Conservation (phyloP, 257 asterid genomes). For the Fraxinus americana region DNA sequence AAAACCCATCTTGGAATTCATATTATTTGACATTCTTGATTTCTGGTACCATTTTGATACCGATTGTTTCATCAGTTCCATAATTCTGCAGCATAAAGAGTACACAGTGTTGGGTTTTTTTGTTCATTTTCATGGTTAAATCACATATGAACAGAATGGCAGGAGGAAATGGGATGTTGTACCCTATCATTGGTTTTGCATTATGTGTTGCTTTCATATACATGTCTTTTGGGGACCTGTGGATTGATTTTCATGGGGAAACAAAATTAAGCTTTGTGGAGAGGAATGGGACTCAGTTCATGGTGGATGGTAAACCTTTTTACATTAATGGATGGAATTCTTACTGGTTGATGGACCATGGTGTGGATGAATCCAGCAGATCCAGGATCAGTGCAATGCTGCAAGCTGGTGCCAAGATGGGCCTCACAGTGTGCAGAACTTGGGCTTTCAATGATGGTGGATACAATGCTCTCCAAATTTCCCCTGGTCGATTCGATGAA, state of each 20-base stretch:
- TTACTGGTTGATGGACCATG: slow-evolving; percentile 98
- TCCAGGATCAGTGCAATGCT: slow-evolving; percentile 64
- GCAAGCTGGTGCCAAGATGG: slow-evolving; percentile 91
- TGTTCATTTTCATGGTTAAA: slow-evolving; percentile 9
- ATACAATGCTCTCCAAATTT: slow-evolving; percentile 85
- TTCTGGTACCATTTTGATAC: background rate
- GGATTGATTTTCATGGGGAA: slow-evolving; percentile 49
- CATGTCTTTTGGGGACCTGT: slow-evolving; percentile 81
- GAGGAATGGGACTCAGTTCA: slow-evolving; percentile 93
- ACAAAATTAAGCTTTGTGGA: slow-evolving; percentile 72
- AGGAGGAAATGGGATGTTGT: slow-evolving; percentile 76
- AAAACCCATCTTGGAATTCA: slow-evolving; percentile 31
- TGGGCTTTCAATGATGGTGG: slow-evolving; percentile 99
- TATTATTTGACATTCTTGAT: slow-evolving; percentile 14
- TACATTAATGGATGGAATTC: slow-evolving; percentile 97
- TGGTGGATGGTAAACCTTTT: slow-evolving; percentile 81
- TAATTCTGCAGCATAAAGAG: background rate
- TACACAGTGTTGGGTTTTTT: background rate
- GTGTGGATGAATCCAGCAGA: slow-evolving; percentile 65
- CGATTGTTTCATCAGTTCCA: background rate
- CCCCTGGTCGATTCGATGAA: slow-evolving; percentile 89
- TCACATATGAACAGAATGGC: slow-evolving; percentile 40
- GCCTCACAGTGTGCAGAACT: slow-evolving; percentile 92
- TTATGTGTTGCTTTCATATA: slow-evolving; percentile 77
- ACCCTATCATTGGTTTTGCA: slow-evolving; percentile 84